phyloP scores from a whole-genome alignment of 169 alveolate genomes.

The Eimeria maxima region DNA sequence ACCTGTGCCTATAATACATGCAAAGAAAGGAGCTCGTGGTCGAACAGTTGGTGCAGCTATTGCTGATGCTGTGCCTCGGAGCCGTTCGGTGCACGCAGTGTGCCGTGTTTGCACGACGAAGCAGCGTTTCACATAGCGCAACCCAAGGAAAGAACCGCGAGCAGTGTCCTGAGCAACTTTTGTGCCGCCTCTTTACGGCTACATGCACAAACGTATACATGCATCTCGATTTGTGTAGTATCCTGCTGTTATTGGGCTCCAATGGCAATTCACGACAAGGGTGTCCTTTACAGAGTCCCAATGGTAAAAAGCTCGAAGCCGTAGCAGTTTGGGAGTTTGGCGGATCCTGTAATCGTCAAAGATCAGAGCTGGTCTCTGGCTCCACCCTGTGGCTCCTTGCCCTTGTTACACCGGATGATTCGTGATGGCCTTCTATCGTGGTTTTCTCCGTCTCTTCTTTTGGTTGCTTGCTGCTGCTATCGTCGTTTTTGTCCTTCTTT shows the following conservation, averaged over 20 bases:
- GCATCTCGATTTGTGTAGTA: neutral
- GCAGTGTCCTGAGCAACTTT: neutral
- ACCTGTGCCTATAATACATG: neutral
- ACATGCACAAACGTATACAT: neutral
- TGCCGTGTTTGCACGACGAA: neutral
- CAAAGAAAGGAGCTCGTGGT: neutral
- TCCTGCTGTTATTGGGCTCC: neutral
- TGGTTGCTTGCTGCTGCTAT: neutral
- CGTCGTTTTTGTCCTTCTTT: conserved; percentile 63
- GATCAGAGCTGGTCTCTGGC: neutral
- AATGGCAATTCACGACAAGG: neutral
- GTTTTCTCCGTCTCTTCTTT: neutral
- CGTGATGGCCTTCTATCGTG: neutral
- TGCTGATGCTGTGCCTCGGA: neutral
- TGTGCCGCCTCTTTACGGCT: neutral
- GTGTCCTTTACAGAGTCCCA: neutral
- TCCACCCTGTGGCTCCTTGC: neutral
- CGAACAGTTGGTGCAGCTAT: neutral
- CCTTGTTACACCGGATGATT: neutral
- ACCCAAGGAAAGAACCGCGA: neutral
- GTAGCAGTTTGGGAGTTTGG: neutral
- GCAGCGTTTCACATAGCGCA: neutral
- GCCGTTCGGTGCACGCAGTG: neutral
- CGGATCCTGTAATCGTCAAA: neutral
- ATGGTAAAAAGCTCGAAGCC: neutral